Percentiles rank a stretch among this genome's conserved stretches.
Evolutionary conservation across 1,139 yeast species (phyloP).

Genomic region (Zhuliangozyma parablackwelliae): DNA sequence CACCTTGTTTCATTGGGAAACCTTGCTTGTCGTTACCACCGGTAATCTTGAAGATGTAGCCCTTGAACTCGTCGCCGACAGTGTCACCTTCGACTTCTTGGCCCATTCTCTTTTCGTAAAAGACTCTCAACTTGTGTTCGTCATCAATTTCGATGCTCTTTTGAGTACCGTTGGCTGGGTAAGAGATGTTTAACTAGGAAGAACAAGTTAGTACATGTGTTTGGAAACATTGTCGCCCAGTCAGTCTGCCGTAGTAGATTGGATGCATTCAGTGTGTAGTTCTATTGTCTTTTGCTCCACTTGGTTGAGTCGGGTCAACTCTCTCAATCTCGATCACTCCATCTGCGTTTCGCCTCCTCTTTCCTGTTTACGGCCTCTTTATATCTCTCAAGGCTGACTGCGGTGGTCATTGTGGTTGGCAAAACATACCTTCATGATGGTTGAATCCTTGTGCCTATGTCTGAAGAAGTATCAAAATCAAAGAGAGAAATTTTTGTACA

Average conservation of each 20-base stretch:
- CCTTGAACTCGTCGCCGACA: slow-evolving; percentile 98
- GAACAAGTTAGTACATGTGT: slow-evolving; percentile 14
- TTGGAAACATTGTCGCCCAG: too few species aligned
- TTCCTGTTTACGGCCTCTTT: too few species aligned
- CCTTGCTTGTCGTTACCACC: slow-evolving; percentile 99
- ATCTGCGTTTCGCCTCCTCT: too few species aligned
- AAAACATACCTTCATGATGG: slow-evolving; percentile 9
- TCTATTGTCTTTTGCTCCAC: too few species aligned
- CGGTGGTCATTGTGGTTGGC: too few species aligned
- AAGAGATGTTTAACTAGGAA: slow-evolving; percentile 90
- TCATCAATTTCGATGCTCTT: slow-evolving; percentile 96
- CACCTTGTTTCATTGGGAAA: slow-evolving; percentile 99
- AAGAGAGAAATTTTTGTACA: slow-evolving; percentile 6
- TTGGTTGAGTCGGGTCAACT: too few species aligned
- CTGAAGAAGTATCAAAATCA: slow-evolving; percentile 3
- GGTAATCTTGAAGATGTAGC: slow-evolving; percentile 96
- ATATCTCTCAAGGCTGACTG: too few species aligned
- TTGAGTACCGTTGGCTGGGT: slow-evolving; percentile 99
- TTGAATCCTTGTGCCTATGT: slow-evolving; percentile 6
- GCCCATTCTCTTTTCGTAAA: slow-evolving; percentile 99
- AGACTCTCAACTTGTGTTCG: slow-evolving; percentile 97
- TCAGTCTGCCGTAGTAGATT: too few species aligned
- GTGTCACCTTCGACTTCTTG: slow-evolving; percentile 99
- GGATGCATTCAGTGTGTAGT: too few species aligned
- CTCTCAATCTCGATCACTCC: too few species aligned